Evolutionary conservation across 768 basidiomycete genomes (phyloP), one percentile per base, ranked within the genome.

Genomic region (Paxillus involutus): DNA sequence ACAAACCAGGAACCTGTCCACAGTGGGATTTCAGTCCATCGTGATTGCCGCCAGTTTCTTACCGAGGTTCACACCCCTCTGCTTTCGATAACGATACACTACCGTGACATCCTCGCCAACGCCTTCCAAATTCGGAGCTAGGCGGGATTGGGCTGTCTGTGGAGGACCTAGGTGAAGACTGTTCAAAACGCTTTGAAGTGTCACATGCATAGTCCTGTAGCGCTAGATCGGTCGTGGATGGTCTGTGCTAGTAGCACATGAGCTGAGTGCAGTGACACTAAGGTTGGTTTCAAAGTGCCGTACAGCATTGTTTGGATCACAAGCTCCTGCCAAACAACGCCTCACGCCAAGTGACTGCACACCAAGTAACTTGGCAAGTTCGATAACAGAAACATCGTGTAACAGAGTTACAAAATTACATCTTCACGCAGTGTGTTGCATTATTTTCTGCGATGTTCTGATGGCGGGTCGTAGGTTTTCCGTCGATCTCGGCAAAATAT

Each of bases 61-160:
- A 85, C 90, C 90, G 10, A 93, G 80, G 67, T 93, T 93, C 6
- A 91, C 84, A n/a, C 90, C 90, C 49, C 84, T 78, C 61, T 89
- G 89, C 62, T 84, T 86, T 58, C 90, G 78, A 71, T 83, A 87
- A 36, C 81, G 76, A 61, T 82, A 78, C 44, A 81, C 32, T 21
- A 14, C 36, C 21, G 26, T 26, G 26, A 6, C 26, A 26, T 64
- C 59, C 10, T 59, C 60, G n/a, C 58, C 52, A 12, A 36, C 17
- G 35, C 47, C 57, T 6, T 57, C 55, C n/a, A 67, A 6, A 17
- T 58, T 44, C 0, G 47, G 17, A 19, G 48, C 36, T 14, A 16
- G 30, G 35, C 44, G 24, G 17, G 17, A 49, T 1, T 9, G 51
- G 26, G 21, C 44, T 33, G 16, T 55, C 30, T 3, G 61, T 16